Evolutionary conservation across 495 filamentous ascomycete species (phyloP), one percentile per base, ranked within the genome.

Genomic region (Penicillium soppii): DNA sequence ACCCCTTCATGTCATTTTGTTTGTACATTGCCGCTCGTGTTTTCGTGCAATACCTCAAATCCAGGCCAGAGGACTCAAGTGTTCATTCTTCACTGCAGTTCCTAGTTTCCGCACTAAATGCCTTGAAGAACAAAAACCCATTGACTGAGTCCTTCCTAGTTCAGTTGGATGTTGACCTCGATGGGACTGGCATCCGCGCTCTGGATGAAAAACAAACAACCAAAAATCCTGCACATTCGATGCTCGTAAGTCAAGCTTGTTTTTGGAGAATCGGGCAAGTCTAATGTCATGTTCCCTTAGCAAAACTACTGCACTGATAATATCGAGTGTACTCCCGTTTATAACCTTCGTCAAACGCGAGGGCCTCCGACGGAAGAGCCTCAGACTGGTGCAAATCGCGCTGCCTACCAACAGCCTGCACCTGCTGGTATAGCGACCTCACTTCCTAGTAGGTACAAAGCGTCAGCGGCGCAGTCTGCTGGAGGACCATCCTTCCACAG

Each of bases 1-100:
- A 96, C 57, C 92, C 94, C 0, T 97, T 96, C 63, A 88, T 94
- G 56, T 89, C 92, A 2, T 99, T 97, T 69, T 96, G 91, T 59
- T 76, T 99, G 32, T 99, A 97, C 63, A 91, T 97, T 23, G 85
- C 92, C 7, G 91, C 94, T 33, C 83, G 94, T 12, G 95, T 97
- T 2, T 97, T 97, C 57, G 89, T 97, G 8, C 92, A 97, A 61
- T 96, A 95, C 61, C 76, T 97, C 4, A 97, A 94, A 68, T 90
- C 86, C 33, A 79, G 85, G 15, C 91, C 92, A 5, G 83, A 92
- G 33, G 95, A 97, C 59, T 82, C 83, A 43, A 87, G 91, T 50
- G 86, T 89, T 23, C 80, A 81, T 13, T 86, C 90, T 26, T 95
- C 92, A 1, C 73, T 99, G 21, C 83, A 92, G 54, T 97, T 99